Percentiles rank a stretch among this genome's conserved stretches.
These are phyloP conservation scores for Orbilia javanica DNA, from an alignment of 2,329 filamentous ascomycete species.

Conservation along the genomic window DNA sequence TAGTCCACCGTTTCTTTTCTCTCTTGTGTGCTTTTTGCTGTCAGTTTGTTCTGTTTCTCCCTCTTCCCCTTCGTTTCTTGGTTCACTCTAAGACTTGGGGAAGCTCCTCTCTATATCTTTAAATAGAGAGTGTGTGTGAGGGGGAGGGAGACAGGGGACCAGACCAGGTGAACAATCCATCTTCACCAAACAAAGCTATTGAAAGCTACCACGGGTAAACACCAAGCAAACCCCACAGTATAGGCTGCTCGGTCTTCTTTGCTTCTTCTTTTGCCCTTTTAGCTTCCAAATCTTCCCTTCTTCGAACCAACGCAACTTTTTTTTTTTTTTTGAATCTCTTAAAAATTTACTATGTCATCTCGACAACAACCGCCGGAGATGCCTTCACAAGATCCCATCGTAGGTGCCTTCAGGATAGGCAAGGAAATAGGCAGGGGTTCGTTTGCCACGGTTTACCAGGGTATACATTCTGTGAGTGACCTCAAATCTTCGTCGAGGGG, in stretches of 20 bases:
- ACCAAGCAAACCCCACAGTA: conserved; percentile 15
- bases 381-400: conserved; percentile 56
- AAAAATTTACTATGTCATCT: conserved; percentile 37
- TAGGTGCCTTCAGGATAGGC: conserved; percentile 76
- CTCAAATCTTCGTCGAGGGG: conserved; percentile 26
- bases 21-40: conserved; percentile 27
- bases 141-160: conserved; percentile 39
- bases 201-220: conserved; percentile 18
- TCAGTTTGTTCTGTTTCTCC: conserved; percentile 20
- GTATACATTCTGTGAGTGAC: conserved; percentile 80
- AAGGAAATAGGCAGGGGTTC: conserved; percentile 96
- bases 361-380: conserved; percentile 55
- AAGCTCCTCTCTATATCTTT: conserved; percentile 25
- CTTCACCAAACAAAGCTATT: conserved; percentile 26
- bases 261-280: conserved; percentile 19
- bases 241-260: not conserved
- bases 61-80: conserved; percentile 31
- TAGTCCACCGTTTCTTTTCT: conserved; percentile 36
- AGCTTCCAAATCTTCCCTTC: conserved; percentile 15
- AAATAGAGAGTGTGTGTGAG: conserved; percentile 40
- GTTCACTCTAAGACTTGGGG: conserved; percentile 8
- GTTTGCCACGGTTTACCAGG: conserved; percentile 94
- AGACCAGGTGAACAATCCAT: conserved; percentile 22
- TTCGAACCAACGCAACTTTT: not conserved
- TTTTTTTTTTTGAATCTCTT: not conserved